Evolutionary conservation across 2,329 filamentous ascomycete genomes (phyloP), one percentile per base, ranked within the genome.

Genomic region (Alternaria sp.): DNA sequence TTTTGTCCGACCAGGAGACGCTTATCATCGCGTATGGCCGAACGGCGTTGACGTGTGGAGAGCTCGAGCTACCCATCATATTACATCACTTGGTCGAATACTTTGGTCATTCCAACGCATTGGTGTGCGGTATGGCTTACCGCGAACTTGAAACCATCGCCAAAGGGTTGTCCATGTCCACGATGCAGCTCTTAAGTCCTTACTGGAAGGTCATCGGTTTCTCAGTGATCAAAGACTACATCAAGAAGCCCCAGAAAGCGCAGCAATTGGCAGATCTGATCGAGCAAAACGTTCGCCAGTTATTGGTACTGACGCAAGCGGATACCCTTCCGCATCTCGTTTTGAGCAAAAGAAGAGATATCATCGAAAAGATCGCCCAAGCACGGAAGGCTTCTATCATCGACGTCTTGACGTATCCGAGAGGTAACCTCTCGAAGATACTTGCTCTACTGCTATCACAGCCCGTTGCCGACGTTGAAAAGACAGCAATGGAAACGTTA

Each of bases 121-220:
- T 97, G 30, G 84, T 97, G 9, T 93, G 90, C 57, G 91, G 90
- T 5, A 87, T 93, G 67, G 93, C 95, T 4, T 96, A 93, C 77
- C 91, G 91, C 68, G 94, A 97, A 85, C 82, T 97, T 43, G 84
- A 91, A 19, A 89, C 89, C 63, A 84, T 98, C 52, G 91, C 93
- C 2, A 86, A 90, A 55, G 83, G 85, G 51, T 86, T 89, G 44
- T 84, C 85, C 4, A 84, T 88, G 40, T 90, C 88, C 1, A 86
- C 90, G 2, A 85, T 86, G 26, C 88, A 89, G 15, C 83, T 99
- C 0, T 90, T 98, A 60, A 89, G 90, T 59, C 93, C 95, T 1
- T 98, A 93, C 78, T 98, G 95, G 94, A 88, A 89, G 68, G 95
- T 88, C 28, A 84, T 99, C 47, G 94, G 93, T 0, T 91, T 95